Base-by-base conservation (phyloP, 108 stramenopile genomes). In the Heterococcus sp. region DNA sequence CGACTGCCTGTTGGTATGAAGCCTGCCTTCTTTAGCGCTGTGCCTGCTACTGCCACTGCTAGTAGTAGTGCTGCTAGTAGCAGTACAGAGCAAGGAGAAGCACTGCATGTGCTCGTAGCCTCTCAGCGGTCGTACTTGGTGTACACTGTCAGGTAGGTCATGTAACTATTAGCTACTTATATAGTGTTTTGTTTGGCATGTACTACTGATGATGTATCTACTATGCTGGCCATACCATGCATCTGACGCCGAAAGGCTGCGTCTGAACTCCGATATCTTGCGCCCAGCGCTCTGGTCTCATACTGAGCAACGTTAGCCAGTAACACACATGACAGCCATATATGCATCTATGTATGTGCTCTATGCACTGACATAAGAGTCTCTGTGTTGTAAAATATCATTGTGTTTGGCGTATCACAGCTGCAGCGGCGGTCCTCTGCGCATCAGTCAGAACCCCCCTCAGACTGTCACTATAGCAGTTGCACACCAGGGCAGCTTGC, bases 401-500 rank as follows among this genome's bases (percentile, higher is more conserved):
- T n/a, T n/a, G n/a, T 21, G 46, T 21, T 58, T 8, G 14, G 14
- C 14, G 14, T 21, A 58, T 21, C 46, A 21, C 21, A 58, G 46
- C 46, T 58, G 46, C 46, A 21, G 14, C 46, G 8, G 14, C 46
- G 46, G 46, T 21, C 46, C 46, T 8, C 46, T 58, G 46, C 46
- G 46, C 46, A 21, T 21, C 46, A 58, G 46, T 21, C 46, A 58
- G 46, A 58, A 8, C 8, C 46, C 46, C 46, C 14, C 46, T 30
- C 69, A 69, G 1, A 68, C 34, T n/a, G 46, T 70, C 0, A 63
- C 76, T 58, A 69, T 14, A 46, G 35, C 46, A 14, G 76, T 78
- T 36, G 37, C 69, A 11, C 76, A 78, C 46, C 68, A 78, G 76
- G 76, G 76, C 21, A 32, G 69, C 35, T 69, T 78, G 27, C 76